Conservation (phyloP, 2,329 filamentous ascomycete species). For the Cryphonectria carpinicola region DNA sequence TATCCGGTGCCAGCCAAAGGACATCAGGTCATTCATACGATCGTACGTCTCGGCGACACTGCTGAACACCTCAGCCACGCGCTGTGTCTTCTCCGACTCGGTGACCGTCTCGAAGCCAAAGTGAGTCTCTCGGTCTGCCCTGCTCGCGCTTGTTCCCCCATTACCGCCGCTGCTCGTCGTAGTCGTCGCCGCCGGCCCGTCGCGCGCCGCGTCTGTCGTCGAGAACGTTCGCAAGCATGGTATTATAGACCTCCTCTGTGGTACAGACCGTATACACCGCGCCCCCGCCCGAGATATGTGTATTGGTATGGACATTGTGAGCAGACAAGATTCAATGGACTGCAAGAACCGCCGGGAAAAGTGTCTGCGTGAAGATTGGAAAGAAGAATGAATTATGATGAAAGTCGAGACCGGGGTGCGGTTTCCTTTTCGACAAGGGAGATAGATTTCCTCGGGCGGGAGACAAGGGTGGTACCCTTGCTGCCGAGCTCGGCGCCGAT, state of each 20-base stretch:
- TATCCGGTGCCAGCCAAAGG: slow-evolving; percentile 90
- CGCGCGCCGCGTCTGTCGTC: slow-evolving; percentile 14
- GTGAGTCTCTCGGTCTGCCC: slow-evolving; percentile 70
- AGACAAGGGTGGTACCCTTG: slow-evolving; percentile 5
- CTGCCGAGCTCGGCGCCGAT: slow-evolving; percentile 15
- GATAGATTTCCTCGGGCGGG: slow-evolving; percentile 2
- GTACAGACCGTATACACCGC: slow-evolving; percentile 17
- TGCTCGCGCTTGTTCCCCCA: slow-evolving; percentile 22
- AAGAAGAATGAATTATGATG: not conserved
- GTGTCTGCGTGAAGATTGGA: not conserved
- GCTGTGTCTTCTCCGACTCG: slow-evolving; percentile 72
- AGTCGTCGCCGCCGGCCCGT: not conserved
- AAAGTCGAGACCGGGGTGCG: not conserved
- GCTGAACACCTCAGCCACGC: slow-evolving; percentile 88
- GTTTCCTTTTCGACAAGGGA: not conserved
- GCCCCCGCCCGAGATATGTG: slow-evolving; percentile 17
- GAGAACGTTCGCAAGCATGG: slow-evolving; percentile 20
- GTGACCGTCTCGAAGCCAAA: slow-evolving; percentile 89
- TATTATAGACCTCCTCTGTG: slow-evolving; percentile 6
- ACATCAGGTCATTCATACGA: slow-evolving; percentile 99
- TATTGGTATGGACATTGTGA: slow-evolving; percentile 22
- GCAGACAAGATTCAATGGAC: not conserved
- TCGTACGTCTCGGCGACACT: slow-evolving; percentile 95
- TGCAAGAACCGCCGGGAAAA: not conserved
- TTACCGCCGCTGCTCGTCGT: not conserved